These are phyloP conservation scores for Cladosporium colombiae DNA, from an alignment of 2,329 filamentous ascomycete genomes.

Conservation along the genomic window DNA sequence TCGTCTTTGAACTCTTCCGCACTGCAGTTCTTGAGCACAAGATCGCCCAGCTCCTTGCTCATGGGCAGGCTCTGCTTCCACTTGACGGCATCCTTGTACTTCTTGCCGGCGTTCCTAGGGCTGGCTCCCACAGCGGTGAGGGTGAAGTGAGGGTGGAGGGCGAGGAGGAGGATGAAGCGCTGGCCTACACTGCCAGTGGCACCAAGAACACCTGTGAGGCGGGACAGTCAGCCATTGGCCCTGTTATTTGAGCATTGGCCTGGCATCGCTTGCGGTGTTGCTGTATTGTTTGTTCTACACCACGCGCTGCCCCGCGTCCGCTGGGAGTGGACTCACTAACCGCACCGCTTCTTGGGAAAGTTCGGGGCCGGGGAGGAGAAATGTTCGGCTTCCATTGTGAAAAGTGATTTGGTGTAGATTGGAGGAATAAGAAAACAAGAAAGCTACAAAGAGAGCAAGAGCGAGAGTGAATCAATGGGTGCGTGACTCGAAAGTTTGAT, in stretches of 20 bases:
- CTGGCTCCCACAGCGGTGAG: conserved; percentile 90
- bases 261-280: neutral
- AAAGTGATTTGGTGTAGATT: neutral
- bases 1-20: conserved; percentile 83
- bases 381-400: conserved; percentile 46
- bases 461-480: neutral
- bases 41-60: conserved; percentile 70
- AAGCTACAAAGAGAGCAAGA: neutral
- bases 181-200: conserved; percentile 94
- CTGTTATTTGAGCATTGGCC: neutral
- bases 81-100: conserved; percentile 87
- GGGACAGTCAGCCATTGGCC: conserved; percentile 15
- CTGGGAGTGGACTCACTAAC: conserved; percentile 44
- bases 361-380: conserved; percentile 40
- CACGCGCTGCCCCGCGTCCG: conserved; percentile 1
- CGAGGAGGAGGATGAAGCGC: conserved; percentile 89
- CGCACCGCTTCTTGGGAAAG: conserved; percentile 56
- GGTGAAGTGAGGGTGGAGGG: conserved; percentile 81
- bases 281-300: neutral
- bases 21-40: conserved; percentile 83
- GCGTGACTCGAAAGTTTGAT: conserved; percentile 14
- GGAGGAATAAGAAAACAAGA: neutral
- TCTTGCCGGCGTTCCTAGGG: conserved; percentile 84
- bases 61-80: conserved; percentile 94
- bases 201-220: conserved; percentile 66